Base-by-base conservation (phyloP, 495 filamentous ascomycete genomes). In the Penicillium manginii region DNA sequence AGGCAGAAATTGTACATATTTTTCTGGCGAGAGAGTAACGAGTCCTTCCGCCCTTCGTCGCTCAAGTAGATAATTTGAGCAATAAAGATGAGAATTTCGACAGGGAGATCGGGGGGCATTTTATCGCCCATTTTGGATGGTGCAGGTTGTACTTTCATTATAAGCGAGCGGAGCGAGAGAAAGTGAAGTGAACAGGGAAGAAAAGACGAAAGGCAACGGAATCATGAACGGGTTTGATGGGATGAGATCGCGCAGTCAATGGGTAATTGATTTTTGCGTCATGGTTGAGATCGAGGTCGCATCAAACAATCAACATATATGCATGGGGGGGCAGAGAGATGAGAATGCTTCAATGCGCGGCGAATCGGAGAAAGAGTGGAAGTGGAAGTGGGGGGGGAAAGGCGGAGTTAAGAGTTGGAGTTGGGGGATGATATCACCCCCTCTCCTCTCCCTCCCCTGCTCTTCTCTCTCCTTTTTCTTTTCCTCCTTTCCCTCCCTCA, bases 1-100 rank as follows among this genome's bases (percentile, higher is more conserved):
- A 87, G 74, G 63, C 80, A 82, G 64, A 83, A 85, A 0, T 73
- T 72, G 59, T 78, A 71, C n/a, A 90, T 70, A 10, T 72, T 74
- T 11, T 32, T 17, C 62, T 86, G 42, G 17, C 42, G 42, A 45
- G 1, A 10, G 42, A 45, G 42, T 3, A n/a, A 21, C 42, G n/a
- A 19, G n/a, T 15, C 22, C 19, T 23, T 26, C 22, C 3, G 22
- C 0, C 11, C 45, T 26, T 26, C 11, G 14, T 26, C 45, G 26
- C 6, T 10, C 21, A 2, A 22, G 21, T 47, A 47, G 9, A 77
- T 58, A 51, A 61, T 68, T 53, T 63, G 52, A 39, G 78, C 65
- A 50, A 83, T 78, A 14, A 73, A 64, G 39, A 84, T 58, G 50
- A 89, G 67, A 39, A 90, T 70, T 66, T 90, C 87, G 11, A 73